Evolutionary conservation across 2,329 filamentous ascomycete species (phyloP).

Genomic region (Davidsoniella virescens): DNA sequence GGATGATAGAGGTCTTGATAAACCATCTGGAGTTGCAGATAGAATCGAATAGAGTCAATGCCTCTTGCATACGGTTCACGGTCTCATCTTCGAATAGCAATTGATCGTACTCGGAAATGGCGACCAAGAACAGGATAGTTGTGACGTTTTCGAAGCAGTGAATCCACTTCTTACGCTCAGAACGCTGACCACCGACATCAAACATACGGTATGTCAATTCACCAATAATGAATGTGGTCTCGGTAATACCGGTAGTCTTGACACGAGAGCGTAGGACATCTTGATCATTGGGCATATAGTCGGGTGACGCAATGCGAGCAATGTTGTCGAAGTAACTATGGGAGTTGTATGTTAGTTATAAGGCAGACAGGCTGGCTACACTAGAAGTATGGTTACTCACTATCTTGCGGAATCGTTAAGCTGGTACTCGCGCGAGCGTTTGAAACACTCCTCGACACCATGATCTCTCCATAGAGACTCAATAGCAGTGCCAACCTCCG

Average conservation of each 20-base stretch:
- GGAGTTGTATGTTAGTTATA: constrained; percentile 19
- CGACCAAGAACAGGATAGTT: constrained; percentile 88
- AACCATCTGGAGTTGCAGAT: constrained; percentile 85
- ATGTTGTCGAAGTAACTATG: constrained; percentile 89
- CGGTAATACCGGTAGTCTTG: constrained; percentile 94
- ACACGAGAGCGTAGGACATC: constrained; percentile 91
- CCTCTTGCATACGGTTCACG: constrained; percentile 87
- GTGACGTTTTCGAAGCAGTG: constrained; percentile 98
- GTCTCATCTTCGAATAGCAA: constrained; percentile 92
- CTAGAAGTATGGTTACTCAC: constrained; percentile 35
- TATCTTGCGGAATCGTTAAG: constrained; percentile 94
- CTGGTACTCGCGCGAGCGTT: constrained; percentile 88
- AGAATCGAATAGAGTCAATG: constrained; percentile 71
- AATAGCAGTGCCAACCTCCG: constrained; percentile 85
- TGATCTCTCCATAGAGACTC: constrained; percentile 84
- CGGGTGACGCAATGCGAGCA: constrained; percentile 72
- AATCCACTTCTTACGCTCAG: constrained; percentile 98
- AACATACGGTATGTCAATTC: constrained; percentile 95
- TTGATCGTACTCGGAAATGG: constrained; percentile 95
- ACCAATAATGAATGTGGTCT: constrained; percentile 90
- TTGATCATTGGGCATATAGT: constrained; percentile 90
- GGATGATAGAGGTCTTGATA: constrained; percentile 74
- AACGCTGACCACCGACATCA: constrained; percentile 88
- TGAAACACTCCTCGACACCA: constrained; percentile 89
- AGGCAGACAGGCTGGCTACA: not conserved